Evolutionary conservation across 345 rosid genomes (phyloP).

Genomic region (Pistacia atlantica): DNA sequence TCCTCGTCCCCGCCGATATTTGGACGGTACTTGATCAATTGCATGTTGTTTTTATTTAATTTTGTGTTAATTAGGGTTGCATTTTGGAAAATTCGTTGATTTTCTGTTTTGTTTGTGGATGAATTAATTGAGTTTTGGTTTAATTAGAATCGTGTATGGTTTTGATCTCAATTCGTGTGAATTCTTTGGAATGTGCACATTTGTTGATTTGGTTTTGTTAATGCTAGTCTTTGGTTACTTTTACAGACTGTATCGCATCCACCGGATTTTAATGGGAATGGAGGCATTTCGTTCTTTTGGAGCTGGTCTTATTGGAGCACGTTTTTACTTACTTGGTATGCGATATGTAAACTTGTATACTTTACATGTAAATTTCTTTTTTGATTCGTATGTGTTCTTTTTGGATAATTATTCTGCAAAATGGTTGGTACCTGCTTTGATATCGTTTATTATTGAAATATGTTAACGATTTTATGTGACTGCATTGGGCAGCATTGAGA

Average conservation of each 20-base stretch:
- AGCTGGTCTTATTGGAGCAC: conserved; percentile 99
- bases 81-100: not conserved
- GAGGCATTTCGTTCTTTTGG: conserved; percentile 86
- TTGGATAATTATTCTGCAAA: not conserved
- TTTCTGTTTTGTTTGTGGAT: not conserved
- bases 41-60: not conserved
- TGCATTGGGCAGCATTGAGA: not conserved
- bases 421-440: not conserved
- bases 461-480: not conserved
- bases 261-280: conserved; percentile 49
- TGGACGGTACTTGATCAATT: conserved; percentile 64
- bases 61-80: not conserved
- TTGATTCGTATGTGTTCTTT: not conserved
- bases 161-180: not conserved
- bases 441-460: not conserved
- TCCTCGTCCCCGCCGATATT: conserved; percentile 97
- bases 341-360: not conserved
- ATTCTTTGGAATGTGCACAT: not conserved
- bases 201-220: not conserved
- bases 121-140: not conserved
- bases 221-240: not conserved
- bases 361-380: not conserved
- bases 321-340: conserved; percentile 97
- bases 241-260: conserved; percentile 54
- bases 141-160: not conserved